Conservation (phyloP, 2,329 filamentous ascomycete species). For the Zymoseptoria brevis region DNA sequence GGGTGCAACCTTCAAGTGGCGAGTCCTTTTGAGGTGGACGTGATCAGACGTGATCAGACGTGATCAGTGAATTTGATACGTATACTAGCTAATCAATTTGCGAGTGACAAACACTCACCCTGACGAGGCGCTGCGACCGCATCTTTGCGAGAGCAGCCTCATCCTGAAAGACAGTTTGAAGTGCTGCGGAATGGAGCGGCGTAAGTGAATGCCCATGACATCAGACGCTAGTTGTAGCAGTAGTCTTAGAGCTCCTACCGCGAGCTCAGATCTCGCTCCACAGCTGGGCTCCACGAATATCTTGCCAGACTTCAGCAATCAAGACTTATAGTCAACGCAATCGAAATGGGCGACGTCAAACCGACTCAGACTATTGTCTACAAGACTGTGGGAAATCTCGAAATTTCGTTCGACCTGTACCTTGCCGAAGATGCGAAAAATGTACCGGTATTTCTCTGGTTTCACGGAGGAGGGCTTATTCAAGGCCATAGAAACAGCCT, state of each 20-base stretch:
- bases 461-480: constrained; percentile 24
- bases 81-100: no score
- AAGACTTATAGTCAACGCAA: background rate
- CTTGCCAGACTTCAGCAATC: background rate
- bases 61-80: no score
- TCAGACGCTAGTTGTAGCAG: background rate
- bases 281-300: background rate
- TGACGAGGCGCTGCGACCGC: no score
- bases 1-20: no score
- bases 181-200: background rate
- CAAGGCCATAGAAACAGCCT: constrained; percentile 21
- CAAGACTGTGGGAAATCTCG: constrained; percentile 17
- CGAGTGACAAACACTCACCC: no score
- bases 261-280: background rate
- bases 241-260: background rate
- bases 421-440: constrained; percentile 14
- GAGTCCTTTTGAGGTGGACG: no score
- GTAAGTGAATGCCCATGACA: background rate
- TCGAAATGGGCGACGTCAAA: constrained; percentile 11
- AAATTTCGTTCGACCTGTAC: constrained; percentile 18
- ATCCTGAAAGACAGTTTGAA: no score
- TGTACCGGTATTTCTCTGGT: constrained; percentile 19
- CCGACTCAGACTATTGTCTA: constrained; percentile 16
- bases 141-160: no score
- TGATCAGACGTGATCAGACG: no score